Conservation (phyloP, 108 stramenopile genomes). For the Nannochloropsis gaditana region DNA sequence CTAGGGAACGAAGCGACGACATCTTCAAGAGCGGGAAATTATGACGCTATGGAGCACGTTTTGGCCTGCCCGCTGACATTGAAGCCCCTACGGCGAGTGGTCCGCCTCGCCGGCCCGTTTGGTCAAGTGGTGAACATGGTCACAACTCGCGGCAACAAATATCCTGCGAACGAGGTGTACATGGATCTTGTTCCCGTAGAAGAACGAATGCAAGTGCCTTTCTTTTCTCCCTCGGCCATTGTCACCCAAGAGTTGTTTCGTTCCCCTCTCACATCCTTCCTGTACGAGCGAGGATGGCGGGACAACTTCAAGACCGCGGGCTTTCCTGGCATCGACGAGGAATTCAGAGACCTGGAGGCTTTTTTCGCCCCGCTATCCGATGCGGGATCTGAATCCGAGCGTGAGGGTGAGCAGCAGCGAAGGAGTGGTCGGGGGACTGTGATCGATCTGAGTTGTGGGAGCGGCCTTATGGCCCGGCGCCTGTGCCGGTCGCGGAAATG, state of each 20-base stretch:
- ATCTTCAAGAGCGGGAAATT: background rate
- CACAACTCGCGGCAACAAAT: background rate
- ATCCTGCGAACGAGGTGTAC: background rate
- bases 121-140: background rate
- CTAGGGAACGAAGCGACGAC: background rate
- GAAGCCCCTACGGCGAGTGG: background rate
- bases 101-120: background rate
- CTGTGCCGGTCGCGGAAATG: conserved; percentile 67
- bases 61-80: conserved; percentile 7
- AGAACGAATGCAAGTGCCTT: background rate
- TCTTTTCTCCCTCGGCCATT: background rate
- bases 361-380: conserved; percentile 54
- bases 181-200: background rate
- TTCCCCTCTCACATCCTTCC: conserved; percentile 70
- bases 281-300: conserved; percentile 90
- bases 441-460: conserved; percentile 90
- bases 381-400: background rate
- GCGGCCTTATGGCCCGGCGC: conserved; percentile 76
- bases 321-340: conserved; percentile 81
- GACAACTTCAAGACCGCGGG: conserved; percentile 78
- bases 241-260: conserved; percentile 68
- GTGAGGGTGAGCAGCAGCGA: conserved; percentile 21
- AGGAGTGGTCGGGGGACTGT: conserved; percentile 43
- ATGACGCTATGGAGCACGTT: background rate
- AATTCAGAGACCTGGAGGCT: conserved; percentile 69